Evolutionary conservation across 352 stramenopile species (phyloP).

Genomic region (Globisporangium alternatum): DNA sequence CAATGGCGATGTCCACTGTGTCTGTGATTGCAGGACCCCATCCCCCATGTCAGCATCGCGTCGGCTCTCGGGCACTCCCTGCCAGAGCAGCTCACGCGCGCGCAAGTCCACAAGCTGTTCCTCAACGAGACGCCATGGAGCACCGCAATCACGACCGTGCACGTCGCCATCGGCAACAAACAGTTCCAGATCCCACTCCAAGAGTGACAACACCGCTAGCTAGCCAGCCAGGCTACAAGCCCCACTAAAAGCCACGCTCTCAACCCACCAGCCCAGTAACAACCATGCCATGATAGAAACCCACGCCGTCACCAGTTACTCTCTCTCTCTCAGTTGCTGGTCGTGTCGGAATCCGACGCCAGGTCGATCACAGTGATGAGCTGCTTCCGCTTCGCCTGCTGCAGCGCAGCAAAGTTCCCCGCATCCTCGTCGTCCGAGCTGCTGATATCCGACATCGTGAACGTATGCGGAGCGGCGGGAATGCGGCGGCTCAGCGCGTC

Average conservation of each 20-base stretch:
- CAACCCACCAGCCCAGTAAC: neutral
- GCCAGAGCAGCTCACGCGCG: constrained; percentile 29
- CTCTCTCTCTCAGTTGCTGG: constrained; percentile 12
- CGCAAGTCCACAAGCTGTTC: constrained; percentile 29
- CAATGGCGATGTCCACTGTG: constrained; percentile 22
- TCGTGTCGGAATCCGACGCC: constrained; percentile 44
- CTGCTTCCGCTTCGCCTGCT: constrained; percentile 4
- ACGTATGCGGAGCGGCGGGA: constrained; percentile 7
- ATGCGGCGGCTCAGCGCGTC: constrained; percentile 4
- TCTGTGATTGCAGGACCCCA: constrained; percentile 49
- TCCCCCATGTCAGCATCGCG: constrained; percentile 78
- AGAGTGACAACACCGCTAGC: constrained; percentile 18
- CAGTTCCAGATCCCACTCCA: constrained; percentile 66
- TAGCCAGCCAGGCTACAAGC: neutral
- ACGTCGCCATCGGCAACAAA: constrained; percentile 83
- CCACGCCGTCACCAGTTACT: neutral
- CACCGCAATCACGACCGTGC: constrained; percentile 36
- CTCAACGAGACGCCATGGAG: constrained; percentile 15
- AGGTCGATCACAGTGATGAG: constrained; percentile 39
- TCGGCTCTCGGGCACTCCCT: constrained; percentile 57
- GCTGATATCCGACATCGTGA: constrained; percentile 21
- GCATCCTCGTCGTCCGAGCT: constrained; percentile 17
- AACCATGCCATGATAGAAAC: neutral
- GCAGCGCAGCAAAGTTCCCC: neutral
- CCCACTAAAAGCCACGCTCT: neutral